phyloP scores from a whole-genome alignment of 805 yeast species.

The Saccharomycopsis javanensis region DNA sequence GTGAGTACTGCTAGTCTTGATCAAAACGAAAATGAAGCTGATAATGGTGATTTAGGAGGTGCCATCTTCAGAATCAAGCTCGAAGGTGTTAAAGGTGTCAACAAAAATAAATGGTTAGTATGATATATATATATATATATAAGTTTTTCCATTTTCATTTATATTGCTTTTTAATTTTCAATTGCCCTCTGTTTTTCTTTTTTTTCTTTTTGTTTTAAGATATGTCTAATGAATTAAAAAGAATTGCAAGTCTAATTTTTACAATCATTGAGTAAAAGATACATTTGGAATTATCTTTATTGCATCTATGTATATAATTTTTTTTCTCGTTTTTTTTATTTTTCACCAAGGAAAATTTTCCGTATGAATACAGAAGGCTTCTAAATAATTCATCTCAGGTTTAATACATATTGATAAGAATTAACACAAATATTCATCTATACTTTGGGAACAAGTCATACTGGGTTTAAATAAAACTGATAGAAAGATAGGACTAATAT shows the following conservation, averaged over 20 bases:
- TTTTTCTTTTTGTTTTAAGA: too few species aligned
- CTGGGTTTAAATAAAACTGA: too few species aligned
- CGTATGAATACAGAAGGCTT: neutral
- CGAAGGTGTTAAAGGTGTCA: slow-evolving; percentile 10
- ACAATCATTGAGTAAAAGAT: too few species aligned
- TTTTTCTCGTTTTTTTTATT: neutral
- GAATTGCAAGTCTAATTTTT: too few species aligned
- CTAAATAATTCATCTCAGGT: too few species aligned
- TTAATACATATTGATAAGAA: too few species aligned
- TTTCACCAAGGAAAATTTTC: neutral
- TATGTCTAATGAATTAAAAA: too few species aligned
- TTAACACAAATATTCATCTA: too few species aligned
- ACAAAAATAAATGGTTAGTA: slow-evolving; percentile 8
- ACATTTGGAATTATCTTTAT: too few species aligned
- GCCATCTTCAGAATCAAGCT: slow-evolving; percentile 36
- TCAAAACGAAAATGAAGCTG: slow-evolving; percentile 28
- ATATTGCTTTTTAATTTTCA: neutral
- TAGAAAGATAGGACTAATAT: neutral
- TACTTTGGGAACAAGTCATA: too few species aligned
- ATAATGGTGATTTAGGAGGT: slow-evolving; percentile 47
- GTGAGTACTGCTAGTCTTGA: slow-evolving; percentile 57
- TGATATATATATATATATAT: neutral
- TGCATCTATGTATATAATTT: too few species aligned
- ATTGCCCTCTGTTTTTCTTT: neutral
- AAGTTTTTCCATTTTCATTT: neutral